Evolutionary conservation across 139 green algal species (phyloP), one percentile per base, ranked within the genome.

Genomic region (Auxenochlorella pyrenoidosa): DNA sequence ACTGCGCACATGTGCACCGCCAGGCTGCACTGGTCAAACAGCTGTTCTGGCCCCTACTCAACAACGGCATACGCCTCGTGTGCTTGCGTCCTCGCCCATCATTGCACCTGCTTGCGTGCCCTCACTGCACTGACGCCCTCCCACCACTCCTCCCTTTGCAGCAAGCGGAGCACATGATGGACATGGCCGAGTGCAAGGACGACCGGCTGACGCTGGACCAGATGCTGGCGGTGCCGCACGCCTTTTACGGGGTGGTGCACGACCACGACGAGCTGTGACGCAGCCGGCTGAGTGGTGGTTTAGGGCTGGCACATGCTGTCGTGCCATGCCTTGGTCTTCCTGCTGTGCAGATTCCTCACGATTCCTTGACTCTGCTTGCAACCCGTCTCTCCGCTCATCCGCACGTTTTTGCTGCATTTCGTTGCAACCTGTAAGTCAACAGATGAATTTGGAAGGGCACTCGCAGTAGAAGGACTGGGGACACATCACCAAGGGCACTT

Each of bases 121-220:
- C 47, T 58, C 47, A 1, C 26, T 43, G 26, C 19, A n/a, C 12
- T 2, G 21, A 5, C 41, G 15, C 5, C 73, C 26, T 8, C 41
- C 26, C 32, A 10, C 44, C 43, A 26, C 41, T 10, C 38, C 43
- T 38, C 2, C 0, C 26, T 1, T 30, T 18, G 40, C 83, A 82
- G 83, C 83, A 87, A 87, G 73, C 68, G 0, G 83, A 87, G 54
- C 83, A 87, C 72, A 87, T 87, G 83, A 87, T 87, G 83, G 71
- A 82, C 38, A 75, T 87, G 83, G 83, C 83, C 4, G 83, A 87
- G 24, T 75, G 54, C 54, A 87, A 82, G 24, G 51, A 82, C 32
- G 83, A 87, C 83, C 34, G 54, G 54, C 83, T 87, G 51, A 82
- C 72, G 47, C 72, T 87, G 51, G 72, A 87, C 6, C 44, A 83